Base-by-base conservation (phyloP, 805 yeast species). In the Metschnikowia lochheadii region DNA sequence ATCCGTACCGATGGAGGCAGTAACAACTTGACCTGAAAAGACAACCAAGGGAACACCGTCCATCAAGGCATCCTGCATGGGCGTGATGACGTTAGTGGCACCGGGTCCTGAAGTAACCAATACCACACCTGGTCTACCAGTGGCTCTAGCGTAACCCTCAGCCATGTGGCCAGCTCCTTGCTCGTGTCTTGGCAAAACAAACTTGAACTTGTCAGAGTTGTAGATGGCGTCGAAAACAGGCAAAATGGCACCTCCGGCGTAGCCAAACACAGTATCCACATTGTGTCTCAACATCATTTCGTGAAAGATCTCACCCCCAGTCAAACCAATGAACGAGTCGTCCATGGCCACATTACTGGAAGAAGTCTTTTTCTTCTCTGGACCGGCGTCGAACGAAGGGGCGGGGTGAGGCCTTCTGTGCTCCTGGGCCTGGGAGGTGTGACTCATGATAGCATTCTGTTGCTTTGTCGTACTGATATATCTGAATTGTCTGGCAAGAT, bases 111-210 rank as follows among this genome's bases (percentile, higher is more conserved):
- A 89, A n/a, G 99, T 94, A 47, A 94, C 99, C 62, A 94, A 76
- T 45, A 94, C 98, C 57, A 94, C 96, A 74, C 99, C 99, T 13
- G 97, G 95, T 71, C 89, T 94, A 52, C 98, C 99, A 17, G 83
- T 73, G 38, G 96, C 99, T 59, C 96, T 80, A 50, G 99, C 97
- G 61, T 94, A 94, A 53, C 99, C 99, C 74, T 94, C 97, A 50
- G 99, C 99, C 98, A 94, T 94, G 72, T 94, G 99, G 48, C 99
- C 99, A 15, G 98, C 99, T 68, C 99, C 99, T 73, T 94, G 99
- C 72, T 94, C 99, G 69, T 94, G 98, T 63, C 95, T 82, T 44
- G 99, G 99, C 56, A 94, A 76, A 50, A 94, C 88, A 66, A 94
- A 94, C 60, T 85, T 82, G 78, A 94, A 92, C 63, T 87, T 82